Evolutionary conservation across 2,329 filamentous ascomycete species (phyloP), one percentile per base, ranked within the genome.

Genomic region (Penicillium sp.): DNA sequence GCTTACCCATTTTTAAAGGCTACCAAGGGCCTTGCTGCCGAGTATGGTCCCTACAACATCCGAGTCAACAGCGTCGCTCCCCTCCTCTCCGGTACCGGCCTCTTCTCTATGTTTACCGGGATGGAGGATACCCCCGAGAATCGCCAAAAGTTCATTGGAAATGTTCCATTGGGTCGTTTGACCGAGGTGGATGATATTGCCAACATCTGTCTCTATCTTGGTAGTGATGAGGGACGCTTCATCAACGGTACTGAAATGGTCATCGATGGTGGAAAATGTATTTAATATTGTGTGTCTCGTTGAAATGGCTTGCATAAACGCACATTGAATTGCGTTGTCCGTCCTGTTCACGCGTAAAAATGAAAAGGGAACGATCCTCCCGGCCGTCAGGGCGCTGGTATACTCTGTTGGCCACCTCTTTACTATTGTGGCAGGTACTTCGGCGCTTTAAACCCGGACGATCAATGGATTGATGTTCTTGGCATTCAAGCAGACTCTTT

Each of bases 11-110:
- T 35, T 5, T 13, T 48, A n/a, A 57, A 84, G 78, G 86, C 85
- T 10, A 88, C 85, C 2, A 88, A 87, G 76, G 84, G 84, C 11
- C 81, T 93, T 65, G 90, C 89, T 0, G 87, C 89, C 1, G 90
- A 93, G 73, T 93, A 89, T 67, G 90, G 87, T 0, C 83, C 85
- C 0, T 84, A 90, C 57, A 83, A 90, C 66, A 91, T 93, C 65
- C 84, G 89, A 0, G 88, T 93, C 69, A 92, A 92, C 64, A 83
- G 85, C 1, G 85, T 93, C 14, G 90, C 87, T 51, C 89, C 89
- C 0, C 82, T 91, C 0, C 80, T 91, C 0, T 87, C 85, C 1
- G 85, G 82, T 16, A 92, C 89, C 0, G 87, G 85, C 2, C 81
- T 92, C 26, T 86, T 85, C 64, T 79, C 80, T 28, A 70, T 72